Base-by-base conservation (phyloP, 257 asterid species). In the Marsdenia floribunda region DNA sequence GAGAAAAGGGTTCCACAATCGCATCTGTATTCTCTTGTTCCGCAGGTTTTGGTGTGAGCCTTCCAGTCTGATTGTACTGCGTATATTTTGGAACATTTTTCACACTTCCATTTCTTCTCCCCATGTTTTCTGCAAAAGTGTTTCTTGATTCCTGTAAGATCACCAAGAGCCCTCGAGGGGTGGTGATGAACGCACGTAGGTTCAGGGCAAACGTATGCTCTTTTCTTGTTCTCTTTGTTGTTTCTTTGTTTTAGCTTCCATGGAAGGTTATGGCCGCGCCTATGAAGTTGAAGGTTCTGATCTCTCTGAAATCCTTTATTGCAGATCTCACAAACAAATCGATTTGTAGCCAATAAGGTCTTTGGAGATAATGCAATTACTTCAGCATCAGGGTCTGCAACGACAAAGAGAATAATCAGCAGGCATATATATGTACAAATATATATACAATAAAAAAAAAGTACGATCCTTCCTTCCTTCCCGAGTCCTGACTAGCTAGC, bases 41-140 rank as follows among this genome's bases (percentile, higher is more conserved):
- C 98, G 73, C 98, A 92, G n/a, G 90, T 92, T 69, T 90, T 92
- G 3, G 89, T 79, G 47, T 92, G 98, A 46, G 98, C 98, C 61
- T 92, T 92, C 97, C 96, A 90, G 75, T 92, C 98, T 0, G 98
- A 90, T 68, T 89, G 98, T 76, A 92, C 98, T 0, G 98, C 98
- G 71, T 92, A 92, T 13, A 88, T 82, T 85, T 92, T 92, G 0
- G 92, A 85, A 61, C 96, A 92, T 66, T 90, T 92, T 6, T 90
- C 94, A 24, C 98, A 92, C 77, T 88, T 90, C 93, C 96, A 92
- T 65, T 92, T 92, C 86, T 92, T 92, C 82, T 92, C 98, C 11
- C 98, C 98, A 33, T 92, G 98, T 76, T 92, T 92, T 73, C 98
- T 77, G 85, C 93, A 89, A 63, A 72, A 92, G 58, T 92, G 98